Base-by-base conservation (phyloP, 306 rosid species). In the Corylus avellana region DNA sequence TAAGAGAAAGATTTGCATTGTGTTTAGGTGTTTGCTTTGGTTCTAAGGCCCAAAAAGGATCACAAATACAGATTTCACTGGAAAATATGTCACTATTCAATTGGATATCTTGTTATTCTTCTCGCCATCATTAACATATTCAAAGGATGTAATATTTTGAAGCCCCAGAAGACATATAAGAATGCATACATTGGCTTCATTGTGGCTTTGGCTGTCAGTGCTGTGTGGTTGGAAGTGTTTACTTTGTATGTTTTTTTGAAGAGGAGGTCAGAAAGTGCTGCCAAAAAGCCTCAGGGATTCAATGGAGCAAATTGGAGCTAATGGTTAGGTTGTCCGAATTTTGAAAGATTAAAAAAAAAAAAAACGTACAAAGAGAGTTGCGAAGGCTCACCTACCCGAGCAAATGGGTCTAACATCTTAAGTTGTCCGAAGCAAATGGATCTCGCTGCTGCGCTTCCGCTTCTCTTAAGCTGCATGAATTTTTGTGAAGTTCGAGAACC, bases 11-110 rank as follows among this genome's bases (percentile, higher is more conserved):
- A 20, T 44, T 18, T 78, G 74, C 22, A 7, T 54, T 78, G 76
- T 12, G 51, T 25, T 18, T 71, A 94, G 98, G 94, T 96, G 20
- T 96, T 93, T 77, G 98, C 98, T 78, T 71, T 96, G 86, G 93
- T 96, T 54, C 58, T 96, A 85, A 96, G 99, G 89, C 99, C 99
- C 0, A 93, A 93, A 79, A 91, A 89, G 82, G 99, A 93, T 66
- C 89, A 96, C 90, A 96, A 93, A 75, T 83, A 16, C 88, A 87
- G 96, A 89, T 8, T 91, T 72, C 78, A 84, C 90, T 91, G 99
- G 98, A 96, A 88, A 20, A 51, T 89, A 46, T 96, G 90, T 87
- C 97, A 96, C 81, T 90, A 86, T 57, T 2, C 67, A 1, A 35
- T 91, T 14, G 97, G 98, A 20, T 89, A 96, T 75, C 37, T 87